These are phyloP conservation scores for Neopestalotiopsis clavispora DNA, from an alignment of 2,329 filamentous ascomycete species.

Conservation along the genomic window DNA sequence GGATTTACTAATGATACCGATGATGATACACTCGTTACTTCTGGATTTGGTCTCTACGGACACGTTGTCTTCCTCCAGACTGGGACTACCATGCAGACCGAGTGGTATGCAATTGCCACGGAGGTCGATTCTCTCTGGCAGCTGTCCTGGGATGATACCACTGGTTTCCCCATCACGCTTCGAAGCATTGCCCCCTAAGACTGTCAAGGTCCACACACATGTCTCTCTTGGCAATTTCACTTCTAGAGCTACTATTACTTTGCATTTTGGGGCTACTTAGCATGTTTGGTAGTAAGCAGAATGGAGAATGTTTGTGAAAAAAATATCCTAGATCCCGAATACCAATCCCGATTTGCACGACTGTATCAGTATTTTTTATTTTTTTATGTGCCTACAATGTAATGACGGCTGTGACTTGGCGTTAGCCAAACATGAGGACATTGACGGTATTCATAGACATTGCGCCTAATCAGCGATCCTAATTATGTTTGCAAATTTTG, in stretches of 20 bases:
- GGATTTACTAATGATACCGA: conserved; percentile 8
- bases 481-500: too few relatives aligned
- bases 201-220: neutral
- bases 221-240: neutral
- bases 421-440: too few relatives aligned
- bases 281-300: neutral
- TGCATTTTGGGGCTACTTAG: neutral
- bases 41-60: conserved; percentile 15
- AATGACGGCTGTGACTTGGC: too few relatives aligned
- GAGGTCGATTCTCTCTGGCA: neutral
- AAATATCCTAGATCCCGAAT: neutral
- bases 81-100: neutral
- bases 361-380: neutral
- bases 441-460: too few relatives aligned
- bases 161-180: conserved; percentile 5
- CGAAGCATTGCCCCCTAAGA: conserved; percentile 7
- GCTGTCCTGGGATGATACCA: neutral
- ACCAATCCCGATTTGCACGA: neutral
- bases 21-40: neutral
- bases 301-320: neutral
- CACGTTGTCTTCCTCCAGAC: conserved; percentile 5
- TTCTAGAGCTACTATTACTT: conserved; percentile 1
- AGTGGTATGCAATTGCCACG: conserved; percentile 10
- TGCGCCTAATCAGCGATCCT: too few relatives aligned
- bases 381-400: neutral